These are phyloP conservation scores for Platismatia glauca DNA, from an alignment of 495 filamentous ascomycete species.

Conservation along the genomic window DNA sequence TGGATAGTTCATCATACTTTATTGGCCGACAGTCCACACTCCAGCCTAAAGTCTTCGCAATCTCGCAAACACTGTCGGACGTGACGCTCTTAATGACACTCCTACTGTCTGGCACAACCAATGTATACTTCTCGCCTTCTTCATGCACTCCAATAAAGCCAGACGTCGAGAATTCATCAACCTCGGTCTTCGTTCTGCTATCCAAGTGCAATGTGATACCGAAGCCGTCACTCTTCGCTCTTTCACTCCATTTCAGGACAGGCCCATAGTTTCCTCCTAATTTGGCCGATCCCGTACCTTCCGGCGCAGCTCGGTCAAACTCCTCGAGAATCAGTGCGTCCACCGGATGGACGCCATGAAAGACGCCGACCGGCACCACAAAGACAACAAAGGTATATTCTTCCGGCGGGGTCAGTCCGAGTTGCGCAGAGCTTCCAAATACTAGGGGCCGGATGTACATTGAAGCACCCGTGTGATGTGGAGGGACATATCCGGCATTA, in stretches of 20 bases:
- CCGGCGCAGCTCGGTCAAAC: slow-evolving; percentile 66
- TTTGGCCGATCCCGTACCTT: slow-evolving; percentile 66
- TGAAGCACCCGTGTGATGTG: slow-evolving; percentile 70
- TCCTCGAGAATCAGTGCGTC: slow-evolving; percentile 68
- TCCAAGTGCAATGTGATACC: slow-evolving; percentile 85
- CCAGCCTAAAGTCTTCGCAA: slow-evolving; percentile 59
- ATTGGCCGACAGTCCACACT: slow-evolving; percentile 58
- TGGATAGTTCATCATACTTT: slow-evolving; percentile 65
- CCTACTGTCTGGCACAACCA: slow-evolving; percentile 71
- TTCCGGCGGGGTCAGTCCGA: slow-evolving; percentile 73
- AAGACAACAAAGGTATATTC: slow-evolving; percentile 84
- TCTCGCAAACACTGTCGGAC: slow-evolving; percentile 57
- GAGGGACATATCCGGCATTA: slow-evolving; percentile 84
- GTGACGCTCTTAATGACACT: slow-evolving; percentile 81
- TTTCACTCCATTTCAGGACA: slow-evolving; percentile 70
- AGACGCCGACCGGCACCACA: slow-evolving; percentile 79
- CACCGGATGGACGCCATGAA: slow-evolving; percentile 77
- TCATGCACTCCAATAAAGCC: slow-evolving; percentile 71
- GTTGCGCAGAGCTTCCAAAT: slow-evolving; percentile 74
- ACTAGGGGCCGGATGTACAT: slow-evolving; percentile 84
- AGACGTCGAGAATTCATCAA: slow-evolving; percentile 86
- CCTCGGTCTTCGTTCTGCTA: slow-evolving; percentile 63
- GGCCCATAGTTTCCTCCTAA: slow-evolving; percentile 77
- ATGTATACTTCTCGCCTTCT: slow-evolving; percentile 48
- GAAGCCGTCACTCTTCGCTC: slow-evolving; percentile 60